These are phyloP conservation scores for Nakazawaea siamensis DNA, from an alignment of 805 yeast genomes.

Conservation along the genomic window DNA sequence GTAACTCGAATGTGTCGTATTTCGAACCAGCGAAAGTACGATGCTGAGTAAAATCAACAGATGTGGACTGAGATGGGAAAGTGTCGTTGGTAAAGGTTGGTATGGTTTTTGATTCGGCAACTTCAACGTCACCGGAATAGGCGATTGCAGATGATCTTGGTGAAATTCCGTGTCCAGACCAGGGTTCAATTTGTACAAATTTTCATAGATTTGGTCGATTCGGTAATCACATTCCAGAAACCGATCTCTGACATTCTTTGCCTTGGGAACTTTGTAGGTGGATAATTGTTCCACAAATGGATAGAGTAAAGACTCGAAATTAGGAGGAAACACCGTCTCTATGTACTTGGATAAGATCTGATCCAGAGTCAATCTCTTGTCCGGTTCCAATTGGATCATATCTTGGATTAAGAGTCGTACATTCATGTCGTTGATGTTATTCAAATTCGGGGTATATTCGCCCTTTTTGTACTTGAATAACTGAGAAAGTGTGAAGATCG, in stretches of 20 bases:
- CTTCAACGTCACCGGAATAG: slow-evolving; percentile 34
- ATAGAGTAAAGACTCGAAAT: slow-evolving; percentile 61
- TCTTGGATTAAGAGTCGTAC: slow-evolving; percentile 48
- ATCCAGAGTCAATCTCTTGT: slow-evolving; percentile 45
- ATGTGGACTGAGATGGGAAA: slow-evolving; percentile 21
- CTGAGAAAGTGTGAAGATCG: slow-evolving; percentile 81
- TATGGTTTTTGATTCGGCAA: slow-evolving; percentile 47
- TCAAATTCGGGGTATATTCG: slow-evolving; percentile 58
- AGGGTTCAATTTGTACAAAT: not conserved
- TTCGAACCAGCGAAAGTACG: slow-evolving; percentile 51
- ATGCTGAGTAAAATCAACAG: slow-evolving; percentile 48
- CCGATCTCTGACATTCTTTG: slow-evolving; percentile 14
- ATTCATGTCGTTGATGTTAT: slow-evolving; percentile 39
- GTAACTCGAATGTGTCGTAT: slow-evolving; percentile 51
- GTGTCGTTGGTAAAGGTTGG: slow-evolving; percentile 28
- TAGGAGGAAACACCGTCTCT: slow-evolving; percentile 51
- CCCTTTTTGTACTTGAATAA: slow-evolving; percentile 72
- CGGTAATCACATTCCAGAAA: slow-evolving; percentile 43
- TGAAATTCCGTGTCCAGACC: not conserved
- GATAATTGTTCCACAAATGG: slow-evolving; percentile 49
- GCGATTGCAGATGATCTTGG: slow-evolving; percentile 10
- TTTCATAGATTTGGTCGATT: slow-evolving; percentile 50
- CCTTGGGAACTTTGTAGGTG: slow-evolving; percentile 4
- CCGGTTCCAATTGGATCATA: slow-evolving; percentile 62
- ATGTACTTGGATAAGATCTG: slow-evolving; percentile 44